phyloP scores from a whole-genome alignment of 2,329 filamentous ascomycete genomes.

The Nemania sp. region DNA sequence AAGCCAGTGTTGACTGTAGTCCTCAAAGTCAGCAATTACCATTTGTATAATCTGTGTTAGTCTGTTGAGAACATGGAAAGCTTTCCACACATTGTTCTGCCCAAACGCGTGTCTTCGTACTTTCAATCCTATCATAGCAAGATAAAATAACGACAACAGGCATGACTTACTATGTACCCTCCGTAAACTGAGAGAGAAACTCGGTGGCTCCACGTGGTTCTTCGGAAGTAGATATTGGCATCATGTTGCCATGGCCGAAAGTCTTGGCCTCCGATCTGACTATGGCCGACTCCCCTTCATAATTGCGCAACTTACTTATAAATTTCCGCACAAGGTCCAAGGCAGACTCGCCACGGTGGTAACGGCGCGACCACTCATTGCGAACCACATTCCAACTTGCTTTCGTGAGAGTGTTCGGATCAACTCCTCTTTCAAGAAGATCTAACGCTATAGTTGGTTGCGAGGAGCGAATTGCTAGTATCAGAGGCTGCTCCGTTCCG shows the following conservation, averaged over 20 bases:
- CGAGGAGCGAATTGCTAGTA: constrained; percentile 61
- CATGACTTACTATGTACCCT: constrained; percentile 57
- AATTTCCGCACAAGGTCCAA: constrained; percentile 64
- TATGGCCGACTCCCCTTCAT: constrained; percentile 42
- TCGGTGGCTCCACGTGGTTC: constrained; percentile 49
- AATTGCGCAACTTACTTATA: constrained; percentile 54
- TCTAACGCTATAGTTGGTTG: constrained; percentile 54
- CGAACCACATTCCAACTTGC: constrained; percentile 44
- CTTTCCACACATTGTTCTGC: too few species aligned
- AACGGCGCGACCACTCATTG: constrained; percentile 40
- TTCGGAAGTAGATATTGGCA: constrained; percentile 22
- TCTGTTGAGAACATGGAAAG: too few species aligned
- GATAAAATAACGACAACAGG: background rate
- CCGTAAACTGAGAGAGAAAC: constrained; percentile 56
- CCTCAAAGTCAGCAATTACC: background rate
- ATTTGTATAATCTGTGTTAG: background rate
- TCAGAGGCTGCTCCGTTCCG: constrained; percentile 65
- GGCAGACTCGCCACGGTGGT: constrained; percentile 51
- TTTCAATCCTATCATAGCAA: background rate
- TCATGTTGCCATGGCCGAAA: background rate
- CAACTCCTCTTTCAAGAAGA: constrained; percentile 66
- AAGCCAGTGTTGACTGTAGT: constrained; percentile 53
- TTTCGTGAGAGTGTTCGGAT: constrained; percentile 64
- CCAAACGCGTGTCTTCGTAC: background rate
- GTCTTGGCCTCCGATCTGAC: constrained; percentile 35